These are phyloP conservation scores for Hamigera avellanea DNA, from an alignment of 495 filamentous ascomycete species.

Conservation along the genomic window DNA sequence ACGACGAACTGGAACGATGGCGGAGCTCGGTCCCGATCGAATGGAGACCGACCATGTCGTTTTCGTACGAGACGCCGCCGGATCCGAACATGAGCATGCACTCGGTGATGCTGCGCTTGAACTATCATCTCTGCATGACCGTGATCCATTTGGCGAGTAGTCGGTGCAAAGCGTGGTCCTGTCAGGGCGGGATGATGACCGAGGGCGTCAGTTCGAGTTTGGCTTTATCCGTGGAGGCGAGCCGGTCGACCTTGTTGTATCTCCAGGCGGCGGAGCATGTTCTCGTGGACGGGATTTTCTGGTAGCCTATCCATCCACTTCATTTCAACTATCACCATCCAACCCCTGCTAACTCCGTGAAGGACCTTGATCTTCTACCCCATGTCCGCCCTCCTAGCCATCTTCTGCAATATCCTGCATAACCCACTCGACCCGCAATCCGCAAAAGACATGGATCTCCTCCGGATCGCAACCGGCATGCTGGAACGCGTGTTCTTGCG, in stretches of 20 bases:
- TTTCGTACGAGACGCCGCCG: conserved; percentile 20
- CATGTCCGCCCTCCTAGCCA: conserved; percentile 35
- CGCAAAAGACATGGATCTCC: conserved; percentile 28
- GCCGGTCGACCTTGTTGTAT: conserved; percentile 37
- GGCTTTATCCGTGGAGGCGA: conserved; percentile 38
- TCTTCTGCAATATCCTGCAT: conserved; percentile 40
- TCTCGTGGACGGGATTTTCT: conserved; percentile 33
- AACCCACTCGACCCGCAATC: conserved; percentile 34
- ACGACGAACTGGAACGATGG: conserved; percentile 41
- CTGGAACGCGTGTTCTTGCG: conserved; percentile 30
- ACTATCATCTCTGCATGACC: conserved; percentile 40
- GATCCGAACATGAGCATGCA: conserved; percentile 30
- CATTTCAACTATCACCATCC: conserved; percentile 11
- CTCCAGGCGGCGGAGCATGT: conserved; percentile 28
- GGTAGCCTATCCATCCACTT: conserved; percentile 16
- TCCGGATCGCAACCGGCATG: conserved; percentile 28
- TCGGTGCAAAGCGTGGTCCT: too few species aligned
- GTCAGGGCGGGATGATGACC: conserved; percentile 27
- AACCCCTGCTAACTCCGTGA: too few species aligned
- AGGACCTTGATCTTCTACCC: conserved; percentile 40
- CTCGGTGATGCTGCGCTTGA: conserved; percentile 33
- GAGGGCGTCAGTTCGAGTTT: conserved; percentile 38
- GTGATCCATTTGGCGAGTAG: conserved; percentile 41
- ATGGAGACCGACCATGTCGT: conserved; percentile 33
- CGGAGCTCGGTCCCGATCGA: conserved; percentile 28